These are phyloP conservation scores for Yamadazyma buinensis DNA, from an alignment of 1,139 yeast species.

Conservation along the genomic window DNA sequence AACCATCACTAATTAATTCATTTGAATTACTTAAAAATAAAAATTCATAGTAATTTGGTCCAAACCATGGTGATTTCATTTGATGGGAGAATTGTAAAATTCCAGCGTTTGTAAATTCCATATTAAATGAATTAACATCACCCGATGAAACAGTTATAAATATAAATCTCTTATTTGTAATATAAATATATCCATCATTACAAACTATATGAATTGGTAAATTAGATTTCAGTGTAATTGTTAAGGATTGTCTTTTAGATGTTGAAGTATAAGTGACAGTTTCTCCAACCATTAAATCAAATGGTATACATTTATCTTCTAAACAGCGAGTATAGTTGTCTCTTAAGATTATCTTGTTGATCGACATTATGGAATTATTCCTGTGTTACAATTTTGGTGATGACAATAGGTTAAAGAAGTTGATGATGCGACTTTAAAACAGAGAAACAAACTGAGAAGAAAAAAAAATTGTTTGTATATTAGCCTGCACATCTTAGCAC, in stretches of 20 bases:
- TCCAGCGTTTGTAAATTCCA: slow-evolving; percentile 23
- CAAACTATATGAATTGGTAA: slow-evolving; percentile 22
- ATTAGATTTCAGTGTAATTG: slow-evolving; percentile 14
- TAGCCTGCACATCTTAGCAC: not conserved
- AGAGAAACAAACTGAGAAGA: too few species aligned
- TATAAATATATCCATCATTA: slow-evolving; percentile 32
- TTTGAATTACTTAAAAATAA: slow-evolving; percentile 31
- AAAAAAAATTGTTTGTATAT: too few species aligned
- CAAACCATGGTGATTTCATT: slow-evolving; percentile 52
- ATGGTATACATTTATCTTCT: slow-evolving; percentile 19
- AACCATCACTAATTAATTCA: slow-evolving; percentile 38
- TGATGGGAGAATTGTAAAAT: slow-evolving; percentile 30
- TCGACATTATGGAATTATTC: slow-evolving; percentile 35
- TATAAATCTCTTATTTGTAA: slow-evolving; percentile 35
- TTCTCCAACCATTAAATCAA: slow-evolving; percentile 17
- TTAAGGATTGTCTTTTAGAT: slow-evolving; percentile 20
- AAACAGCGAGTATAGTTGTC: slow-evolving; percentile 16
- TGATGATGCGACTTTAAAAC: too few species aligned
- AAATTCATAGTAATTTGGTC: slow-evolving; percentile 49
- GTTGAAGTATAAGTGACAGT: slow-evolving; percentile 16
- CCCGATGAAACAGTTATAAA: slow-evolving; percentile 38
- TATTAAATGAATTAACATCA: slow-evolving; percentile 33
- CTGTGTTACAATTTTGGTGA: too few species aligned
- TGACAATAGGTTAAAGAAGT: too few species aligned
- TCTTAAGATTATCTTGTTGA: slow-evolving; percentile 27